Percentiles rank a stretch among this genome's conserved stretches.
Evolutionary conservation across 2,329 filamentous ascomycete genomes (phyloP).

Genomic region (Alternaria ethzedia): DNA sequence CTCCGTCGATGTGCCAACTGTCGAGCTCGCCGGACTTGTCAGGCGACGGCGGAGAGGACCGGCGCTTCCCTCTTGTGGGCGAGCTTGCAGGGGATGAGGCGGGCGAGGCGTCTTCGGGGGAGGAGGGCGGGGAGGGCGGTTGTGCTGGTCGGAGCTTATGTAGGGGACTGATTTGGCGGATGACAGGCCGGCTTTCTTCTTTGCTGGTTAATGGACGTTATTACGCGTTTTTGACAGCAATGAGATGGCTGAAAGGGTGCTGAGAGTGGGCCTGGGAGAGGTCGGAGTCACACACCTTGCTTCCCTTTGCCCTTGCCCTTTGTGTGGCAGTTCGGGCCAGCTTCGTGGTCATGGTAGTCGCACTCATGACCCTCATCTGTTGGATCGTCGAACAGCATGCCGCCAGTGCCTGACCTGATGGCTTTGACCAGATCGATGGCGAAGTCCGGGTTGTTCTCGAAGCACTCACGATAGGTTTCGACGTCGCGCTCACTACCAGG

Average conservation of each 20-base stretch:
- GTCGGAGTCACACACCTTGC: constrained; percentile 46
- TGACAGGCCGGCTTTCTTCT: constrained; percentile 43
- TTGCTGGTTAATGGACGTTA: constrained; percentile 48
- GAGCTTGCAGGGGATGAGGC: constrained; percentile 38
- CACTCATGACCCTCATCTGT: constrained; percentile 54
- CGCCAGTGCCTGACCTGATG: constrained; percentile 57
- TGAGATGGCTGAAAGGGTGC: constrained; percentile 9
- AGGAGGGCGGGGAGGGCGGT: constrained; percentile 41
- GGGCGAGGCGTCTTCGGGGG: constrained; percentile 30
- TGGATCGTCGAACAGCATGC: constrained; percentile 60
- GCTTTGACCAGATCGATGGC: constrained; percentile 61
- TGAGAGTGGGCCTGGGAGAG: constrained; percentile 13
- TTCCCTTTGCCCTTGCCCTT: constrained; percentile 43
- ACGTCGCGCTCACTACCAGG: constrained; percentile 58
- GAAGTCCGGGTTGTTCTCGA: constrained; percentile 58
- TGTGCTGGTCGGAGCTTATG: constrained; percentile 38
- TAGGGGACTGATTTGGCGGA: constrained; percentile 39
- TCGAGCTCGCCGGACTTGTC: constrained; percentile 45
- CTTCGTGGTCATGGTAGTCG: constrained; percentile 59
- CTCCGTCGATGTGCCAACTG: constrained; percentile 42
- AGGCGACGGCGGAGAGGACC: constrained; percentile 46
- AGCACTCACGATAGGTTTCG: constrained; percentile 58
- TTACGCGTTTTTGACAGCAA: constrained; percentile 27
- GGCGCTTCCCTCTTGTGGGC: constrained; percentile 38
- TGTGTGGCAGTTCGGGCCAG: constrained; percentile 49